These are phyloP conservation scores for Spiromastix sp. DNA, from an alignment of 2,329 filamentous ascomycete species.

Conservation along the genomic window DNA sequence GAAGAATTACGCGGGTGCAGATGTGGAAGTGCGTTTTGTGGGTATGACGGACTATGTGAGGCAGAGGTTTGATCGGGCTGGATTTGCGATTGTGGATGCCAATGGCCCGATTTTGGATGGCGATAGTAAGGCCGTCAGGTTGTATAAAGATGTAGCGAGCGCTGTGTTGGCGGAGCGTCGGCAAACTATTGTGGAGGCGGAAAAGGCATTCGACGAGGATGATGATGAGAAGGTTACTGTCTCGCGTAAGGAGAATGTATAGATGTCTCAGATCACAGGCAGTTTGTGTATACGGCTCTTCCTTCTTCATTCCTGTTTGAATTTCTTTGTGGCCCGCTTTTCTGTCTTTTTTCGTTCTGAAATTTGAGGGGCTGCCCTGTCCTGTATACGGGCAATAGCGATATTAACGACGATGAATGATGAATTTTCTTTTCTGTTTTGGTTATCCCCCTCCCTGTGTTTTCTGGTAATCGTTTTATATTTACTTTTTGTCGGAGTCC, in stretches of 20 bases:
- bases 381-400: too few relatives aligned
- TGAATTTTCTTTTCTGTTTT: too few relatives aligned
- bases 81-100: constrained; percentile 18
- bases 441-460: too few relatives aligned
- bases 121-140: constrained; percentile 5
- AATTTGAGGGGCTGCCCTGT: too few relatives aligned
- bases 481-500: too few relatives aligned
- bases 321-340: too few relatives aligned
- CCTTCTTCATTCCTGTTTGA: too few relatives aligned
- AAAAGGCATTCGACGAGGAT: constrained; percentile 10
- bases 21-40: constrained; percentile 39
- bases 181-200: constrained; percentile 6
- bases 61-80: constrained; percentile 22
- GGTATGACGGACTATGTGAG: constrained; percentile 35
- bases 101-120: constrained; percentile 4
- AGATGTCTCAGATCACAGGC: too few relatives aligned
- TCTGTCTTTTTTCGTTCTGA: too few relatives aligned
- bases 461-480: too few relatives aligned
- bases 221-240: constrained; percentile 9
- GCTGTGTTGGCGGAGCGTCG: constrained; percentile 10
- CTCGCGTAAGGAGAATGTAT: constrained; percentile 9
- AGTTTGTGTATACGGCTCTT: too few relatives aligned
- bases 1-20: constrained; percentile 38
- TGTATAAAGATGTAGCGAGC: constrained; percentile 11
- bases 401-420: too few relatives aligned